Evolutionary conservation across 805 yeast genomes (phyloP), one percentile per base, ranked within the genome.

Genomic region (Kodamaea nitidulidarum): DNA sequence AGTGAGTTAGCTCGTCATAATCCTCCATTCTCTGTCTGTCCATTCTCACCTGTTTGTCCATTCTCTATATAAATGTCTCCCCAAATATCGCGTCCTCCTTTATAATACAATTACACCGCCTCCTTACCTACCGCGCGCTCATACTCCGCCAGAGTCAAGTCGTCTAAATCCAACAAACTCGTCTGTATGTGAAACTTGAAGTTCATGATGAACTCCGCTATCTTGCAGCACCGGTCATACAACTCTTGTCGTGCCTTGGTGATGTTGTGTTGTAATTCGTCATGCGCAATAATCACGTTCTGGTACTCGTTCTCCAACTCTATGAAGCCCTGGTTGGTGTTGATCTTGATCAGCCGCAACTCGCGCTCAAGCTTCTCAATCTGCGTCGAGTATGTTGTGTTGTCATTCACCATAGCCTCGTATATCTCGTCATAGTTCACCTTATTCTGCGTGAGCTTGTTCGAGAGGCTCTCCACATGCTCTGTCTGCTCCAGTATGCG

Each of bases 171-270:
- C 49, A 81, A 86, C 34, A 85, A 65, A 38, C 76, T 72, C 15
- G 73, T 69, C 54, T 85, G 91, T 32, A 84, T 72, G 42, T 74
- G 76, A 45, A 80, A 61, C 61, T 86, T 86, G 61, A 86, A 81
- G 35, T 69, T 73, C 36, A 83, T 73, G 15, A 80, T 74, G 41
- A 63, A 68, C 43, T 80, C 80, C 47, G 87, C 76, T 49, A 80
- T 70, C 41, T 71, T 70, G 38, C 74, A 75, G 22, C 82, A 71
- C 41, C 75, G 74, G 32, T 71, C 69, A 46, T 75, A 76, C 48
- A 84, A 60, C 9, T 60, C 61, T 39, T 65, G 69, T 24, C 79
- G 67, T 33, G 74, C 67, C 34, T 66, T 63, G 39, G 67, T 60
- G 11, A 80, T 58, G n/a, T 70, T 66, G 38, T 66, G 70, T 37